Base-by-base conservation (phyloP, 139 green algal species). In the Ulvella scutata region DNA sequence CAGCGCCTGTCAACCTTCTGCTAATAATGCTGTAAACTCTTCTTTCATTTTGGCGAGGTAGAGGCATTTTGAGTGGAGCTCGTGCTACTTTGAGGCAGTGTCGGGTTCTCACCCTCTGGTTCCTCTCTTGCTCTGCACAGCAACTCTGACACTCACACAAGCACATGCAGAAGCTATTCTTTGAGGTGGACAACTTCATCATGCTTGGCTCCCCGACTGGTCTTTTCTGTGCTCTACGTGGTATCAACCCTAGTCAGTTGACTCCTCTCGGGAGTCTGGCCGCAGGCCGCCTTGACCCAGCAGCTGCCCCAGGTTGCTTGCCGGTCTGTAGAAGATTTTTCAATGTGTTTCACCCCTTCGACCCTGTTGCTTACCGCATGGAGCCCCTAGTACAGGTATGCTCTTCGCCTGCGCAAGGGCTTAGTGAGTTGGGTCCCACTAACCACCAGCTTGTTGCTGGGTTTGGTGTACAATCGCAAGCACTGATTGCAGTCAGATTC, bases 331-430 rank as follows among this genome's bases (percentile, higher is more conserved):
- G 72, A 7, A 77, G 85, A 33, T 29, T 92, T 39, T 85, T 84
- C 79, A 91, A 93, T 76, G 67, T 93, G 34, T 92, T 89, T 77
- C 88, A 93, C 34, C 88, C 88, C 4, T 90, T 84, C 72, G 88
- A 93, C 77, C 86, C 85, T 4, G 83, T 93, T 4, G 87, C 83
- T 3, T 90, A 88, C 72, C 72, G 75, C 51, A n/a, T 67, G 51
- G 51, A 67, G 51, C 51, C 51, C n/a, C 51, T 67, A n/a, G n/a
- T n/a, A n/a, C n/a, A n/a, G n/a, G n/a, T n/a, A n/a, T n/a, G n/a
- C n/a, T n/a, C n/a, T n/a, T n/a, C n/a, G n/a, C n/a, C n/a, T n/a
- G n/a, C n/a, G n/a, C n/a, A n/a, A n/a, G n/a, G n/a, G n/a, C n/a
- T n/a, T n/a, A n/a, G n/a, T n/a, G n/a, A n/a, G n/a, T n/a, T n/a